Base-by-base conservation (phyloP, 139 green algal genomes). In the Coelastrella sp. region DNA sequence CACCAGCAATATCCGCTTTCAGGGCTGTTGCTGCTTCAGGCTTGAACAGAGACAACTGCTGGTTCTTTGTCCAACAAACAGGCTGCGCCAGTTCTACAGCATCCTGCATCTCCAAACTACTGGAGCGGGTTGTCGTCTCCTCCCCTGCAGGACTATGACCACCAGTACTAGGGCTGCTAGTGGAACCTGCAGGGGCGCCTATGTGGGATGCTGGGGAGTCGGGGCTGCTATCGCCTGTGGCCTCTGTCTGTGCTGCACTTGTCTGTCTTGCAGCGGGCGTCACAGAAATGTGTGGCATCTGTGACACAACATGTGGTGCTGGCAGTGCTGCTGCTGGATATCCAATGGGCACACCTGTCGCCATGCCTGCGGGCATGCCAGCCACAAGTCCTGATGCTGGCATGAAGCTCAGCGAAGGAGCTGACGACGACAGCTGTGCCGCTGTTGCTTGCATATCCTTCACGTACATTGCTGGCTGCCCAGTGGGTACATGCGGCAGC, bases 331-430 rank as follows among this genome's bases (percentile, higher is more conserved):
- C 63, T 35, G 82, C 82, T 65, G 82, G 82, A 11, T 66, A 78
- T 7, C 82, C 82, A 20, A 79, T 49, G 7, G 63, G 82, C 63
- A 88, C 82, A 58, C 82, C 82, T 4, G 65, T 63, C 10, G 82
- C 27, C 63, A 88, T 63, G 63, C 82, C 82, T 22, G n/a, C 59
- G 22, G 65, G 25, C 25, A 63, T 49, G 20, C 27, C 65, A 63
- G 63, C 82, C 63, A 78, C 14, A 8, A 78, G 27, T 6, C 27
- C 27, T 58, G 63, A 24, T 12, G 82, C 63, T 88, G 82, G 59
- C 82, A 88, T 88, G 65, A 79, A 88, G 65, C 82, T 78, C 0
- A 88, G 63, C 82, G 78, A 65, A 15, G 82, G 82, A 14, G 82
- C 82, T 49, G 82, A 88, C 19, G 82, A 14, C 27, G 82, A 78